Evolutionary conservation across 2,329 filamentous ascomycete species (phyloP).

Genomic region (Xylaria sp.): DNA sequence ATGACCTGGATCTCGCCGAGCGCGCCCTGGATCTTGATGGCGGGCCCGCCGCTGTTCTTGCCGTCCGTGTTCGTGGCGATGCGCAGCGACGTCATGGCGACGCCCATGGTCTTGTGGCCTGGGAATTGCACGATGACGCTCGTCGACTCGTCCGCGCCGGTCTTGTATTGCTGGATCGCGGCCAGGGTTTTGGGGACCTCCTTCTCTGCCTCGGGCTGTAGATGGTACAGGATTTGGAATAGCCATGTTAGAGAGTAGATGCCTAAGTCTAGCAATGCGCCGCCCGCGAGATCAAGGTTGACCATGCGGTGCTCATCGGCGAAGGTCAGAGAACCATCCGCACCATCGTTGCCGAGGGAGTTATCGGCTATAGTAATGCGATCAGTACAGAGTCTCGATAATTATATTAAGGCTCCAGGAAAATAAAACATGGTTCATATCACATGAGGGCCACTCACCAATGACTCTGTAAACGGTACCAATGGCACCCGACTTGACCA

Average conservation of each 20-base stretch:
- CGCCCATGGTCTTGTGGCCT: constrained; percentile 72
- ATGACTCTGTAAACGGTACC: constrained; percentile 70
- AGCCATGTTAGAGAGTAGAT: constrained; percentile 92
- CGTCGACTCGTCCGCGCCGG: constrained; percentile 82
- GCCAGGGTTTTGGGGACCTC: constrained; percentile 74
- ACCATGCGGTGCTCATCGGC: constrained; percentile 78
- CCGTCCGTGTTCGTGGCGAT: constrained; percentile 70
- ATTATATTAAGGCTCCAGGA: not conserved
- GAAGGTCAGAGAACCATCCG: constrained; percentile 67
- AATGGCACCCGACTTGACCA: constrained; percentile 65
- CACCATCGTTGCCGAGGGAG: constrained; percentile 67
- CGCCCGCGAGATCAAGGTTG: constrained; percentile 83
- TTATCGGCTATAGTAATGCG: constrained; percentile 60
- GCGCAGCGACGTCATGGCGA: constrained; percentile 74
- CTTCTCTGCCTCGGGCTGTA: constrained; percentile 73
- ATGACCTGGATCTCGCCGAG: constrained; percentile 84
- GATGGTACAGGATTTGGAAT: constrained; percentile 88
- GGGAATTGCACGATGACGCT: constrained; percentile 82
- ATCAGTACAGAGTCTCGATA: constrained; percentile 12
- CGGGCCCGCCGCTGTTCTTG: constrained; percentile 67
- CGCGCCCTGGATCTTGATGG: constrained; percentile 82
- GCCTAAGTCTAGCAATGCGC: constrained; percentile 83
- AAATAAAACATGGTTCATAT: constrained; percentile 3
- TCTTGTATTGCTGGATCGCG: constrained; percentile 77
- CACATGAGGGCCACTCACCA: constrained; percentile 51